Evolutionary conservation across 208 protist species (phyloP), one percentile per base, ranked within the genome.

Genomic region (Trypanosoma boissoni): DNA sequence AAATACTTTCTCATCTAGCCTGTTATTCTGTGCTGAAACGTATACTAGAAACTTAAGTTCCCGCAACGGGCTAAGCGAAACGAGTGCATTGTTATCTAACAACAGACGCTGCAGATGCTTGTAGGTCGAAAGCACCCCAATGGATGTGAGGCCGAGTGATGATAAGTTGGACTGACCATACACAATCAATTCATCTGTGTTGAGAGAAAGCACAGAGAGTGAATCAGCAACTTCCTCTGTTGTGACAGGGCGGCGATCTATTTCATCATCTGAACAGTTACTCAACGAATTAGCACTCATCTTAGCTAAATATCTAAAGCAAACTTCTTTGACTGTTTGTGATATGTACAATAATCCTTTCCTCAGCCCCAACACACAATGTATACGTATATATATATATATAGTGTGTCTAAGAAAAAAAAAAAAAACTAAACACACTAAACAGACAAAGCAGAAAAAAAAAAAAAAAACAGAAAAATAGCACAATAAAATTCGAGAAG

Each of bases 41-140:
- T 86, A 84, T 8, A 90, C 77, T 0, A 94, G 68, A 24, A 58
- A 71, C 0, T 55, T 46, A 50, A 88, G 64, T 26, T 61, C 48
- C 2, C 48, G 57, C 56, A 94, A 65, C 21, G 83, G 73, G 28
- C 72, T 45, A 9, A 94, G 76, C 34, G 77, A 64, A 3, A 70
- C 76, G 29, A 94, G 63, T 2, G 50, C 46, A 50, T 94, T 94
- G 58, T 82, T 36, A 60, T 91, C 74, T 5, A 94, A 52, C 21
- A 59, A 71, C 10, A 94, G 39, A 16, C 72, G 75, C 57, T 94
- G 88, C 8, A 94, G 58, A 57, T 86, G 76, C n/a, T 36, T 42
- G 53, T 80, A 94, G 0, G 37, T 44, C 28, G 61, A 56, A 6
- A 94, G 45, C 12, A 62, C 42, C 5, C 67, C 49, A 23, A 92